A percentile compares a stretch with the other conserved stretches of the same genome.
Evolutionary conservation across 1,139 yeast species (phyloP).

Genomic region (Yamadazyma atlantica): DNA sequence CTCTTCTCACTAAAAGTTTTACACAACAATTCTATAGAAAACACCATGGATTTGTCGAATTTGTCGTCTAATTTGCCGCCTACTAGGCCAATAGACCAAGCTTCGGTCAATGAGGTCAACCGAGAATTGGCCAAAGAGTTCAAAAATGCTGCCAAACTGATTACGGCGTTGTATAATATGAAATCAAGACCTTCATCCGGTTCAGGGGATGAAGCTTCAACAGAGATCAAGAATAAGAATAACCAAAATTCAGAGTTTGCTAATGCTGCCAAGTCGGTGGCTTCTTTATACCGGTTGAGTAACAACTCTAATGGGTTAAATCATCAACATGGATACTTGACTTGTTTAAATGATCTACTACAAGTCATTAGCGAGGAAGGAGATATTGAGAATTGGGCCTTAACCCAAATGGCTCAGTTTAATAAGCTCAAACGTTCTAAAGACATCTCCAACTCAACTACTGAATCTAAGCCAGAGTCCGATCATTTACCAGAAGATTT

Average conservation of each 20-base stretch:
- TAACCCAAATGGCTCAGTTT: conserved; percentile 49
- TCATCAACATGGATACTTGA: conserved; percentile 54
- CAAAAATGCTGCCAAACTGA: conserved; percentile 47
- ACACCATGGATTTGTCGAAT: conserved; percentile 55
- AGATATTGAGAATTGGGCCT: conserved; percentile 55
- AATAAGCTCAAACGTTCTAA: conserved; percentile 19
- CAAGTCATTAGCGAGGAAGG: conserved; percentile 45
- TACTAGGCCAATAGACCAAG: conserved; percentile 44
- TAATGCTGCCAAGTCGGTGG: conserved; percentile 64
- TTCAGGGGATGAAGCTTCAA: background rate
- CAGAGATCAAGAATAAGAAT: background rate
- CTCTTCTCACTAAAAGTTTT: background rate
- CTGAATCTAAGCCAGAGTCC: background rate
- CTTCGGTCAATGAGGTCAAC: conserved; percentile 42
- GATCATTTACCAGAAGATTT: conserved; percentile 2
- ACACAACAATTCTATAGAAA: no score
- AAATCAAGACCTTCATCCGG: conserved; percentile 8
- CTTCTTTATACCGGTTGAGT: conserved; percentile 57
- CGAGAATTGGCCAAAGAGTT: conserved; percentile 42
- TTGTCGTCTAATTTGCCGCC: conserved; percentile 52
- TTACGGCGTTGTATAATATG: conserved; percentile 41
- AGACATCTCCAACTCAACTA: background rate
- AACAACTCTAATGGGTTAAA: conserved; percentile 43
- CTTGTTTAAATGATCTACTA: conserved; percentile 55
- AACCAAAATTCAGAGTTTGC: conserved; percentile 50